These are phyloP conservation scores for Spathaspora hagerdaliae DNA, from an alignment of 805 yeast genomes.

Conservation along the genomic window DNA sequence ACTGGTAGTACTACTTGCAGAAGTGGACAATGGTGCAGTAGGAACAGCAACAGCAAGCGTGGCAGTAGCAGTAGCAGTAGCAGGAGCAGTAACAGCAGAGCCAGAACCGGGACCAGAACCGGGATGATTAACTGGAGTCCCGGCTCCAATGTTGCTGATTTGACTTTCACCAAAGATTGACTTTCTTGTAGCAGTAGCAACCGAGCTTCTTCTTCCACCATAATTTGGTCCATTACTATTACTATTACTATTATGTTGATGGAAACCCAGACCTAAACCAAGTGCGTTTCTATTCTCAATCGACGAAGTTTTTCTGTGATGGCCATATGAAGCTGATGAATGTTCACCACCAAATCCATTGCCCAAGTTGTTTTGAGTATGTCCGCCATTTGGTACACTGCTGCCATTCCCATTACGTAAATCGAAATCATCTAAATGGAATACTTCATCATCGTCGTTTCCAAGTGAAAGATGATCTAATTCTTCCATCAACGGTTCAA, in stretches of 20 bases:
- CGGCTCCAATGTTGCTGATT: too few relatives aligned
- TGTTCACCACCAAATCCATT: conserved; percentile 1
- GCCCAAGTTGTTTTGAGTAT: neutral
- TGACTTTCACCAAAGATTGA: neutral
- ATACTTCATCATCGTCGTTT: conserved; percentile 33
- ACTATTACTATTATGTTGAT: neutral
- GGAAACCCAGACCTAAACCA: neutral
- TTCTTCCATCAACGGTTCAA: conserved; percentile 33
- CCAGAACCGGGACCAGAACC: too few relatives aligned
- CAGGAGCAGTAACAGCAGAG: neutral
- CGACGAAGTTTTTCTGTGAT: neutral
- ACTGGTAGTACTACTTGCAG: conserved; percentile 13
- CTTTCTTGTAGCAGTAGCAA: conserved; percentile 1
- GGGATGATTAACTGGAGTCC: too few relatives aligned
- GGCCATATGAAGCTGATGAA: neutral
- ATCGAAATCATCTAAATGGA: conserved; percentile 37
- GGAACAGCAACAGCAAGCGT: neutral
- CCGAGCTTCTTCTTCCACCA: neutral
- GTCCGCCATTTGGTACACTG: neutral
- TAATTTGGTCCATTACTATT: neutral
- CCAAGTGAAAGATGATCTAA: conserved; percentile 24
- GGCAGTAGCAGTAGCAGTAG: neutral
- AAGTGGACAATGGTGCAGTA: neutral
- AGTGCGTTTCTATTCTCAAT: neutral
- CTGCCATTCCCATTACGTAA: neutral